phyloP scores from a whole-genome alignment of 164 flowering plant species.

The Brasenia schreberi region DNA sequence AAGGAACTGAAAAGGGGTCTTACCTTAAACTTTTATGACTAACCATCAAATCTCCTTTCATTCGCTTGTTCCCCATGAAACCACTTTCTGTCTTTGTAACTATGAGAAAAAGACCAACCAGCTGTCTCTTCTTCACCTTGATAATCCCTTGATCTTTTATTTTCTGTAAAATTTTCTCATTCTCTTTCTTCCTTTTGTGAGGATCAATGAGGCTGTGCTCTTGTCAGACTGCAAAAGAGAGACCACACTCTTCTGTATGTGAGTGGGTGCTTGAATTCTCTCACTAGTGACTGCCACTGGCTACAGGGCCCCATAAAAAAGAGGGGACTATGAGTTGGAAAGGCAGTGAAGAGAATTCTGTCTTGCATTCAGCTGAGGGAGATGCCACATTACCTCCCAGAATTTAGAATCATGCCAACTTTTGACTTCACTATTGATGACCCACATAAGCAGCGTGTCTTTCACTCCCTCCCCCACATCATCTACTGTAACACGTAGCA shows the following conservation, averaged over 20 bases:
- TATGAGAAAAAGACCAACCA: background rate
- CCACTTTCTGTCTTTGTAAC: background rate
- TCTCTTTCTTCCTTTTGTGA: too few relatives aligned
- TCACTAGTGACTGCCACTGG: background rate
- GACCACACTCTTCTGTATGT: background rate
- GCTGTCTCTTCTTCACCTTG: background rate
- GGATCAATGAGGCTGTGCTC: background rate
- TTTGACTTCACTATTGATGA: slow-evolving; percentile 28
- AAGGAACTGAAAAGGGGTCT: background rate
- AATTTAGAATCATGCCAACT: slow-evolving; percentile 32
- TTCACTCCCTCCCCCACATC: too few relatives aligned
- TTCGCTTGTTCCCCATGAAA: background rate
- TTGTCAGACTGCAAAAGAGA: background rate
- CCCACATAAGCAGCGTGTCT: slow-evolving; percentile 24
- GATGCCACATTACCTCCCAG: slow-evolving; percentile 9
- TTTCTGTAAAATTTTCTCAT: background rate
- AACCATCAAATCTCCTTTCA: background rate
- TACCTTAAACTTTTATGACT: background rate
- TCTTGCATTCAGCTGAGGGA: slow-evolving; percentile 43
- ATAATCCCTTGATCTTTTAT: background rate
- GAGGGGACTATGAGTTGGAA: background rate
- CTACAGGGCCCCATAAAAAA: background rate
- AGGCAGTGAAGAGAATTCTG: slow-evolving; percentile 7
- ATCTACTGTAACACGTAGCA: too few relatives aligned
- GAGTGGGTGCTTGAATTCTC: background rate